Percentiles rank a stretch among this genome's conserved stretches.
Evolutionary conservation across 2,329 filamentous ascomycete genomes (phyloP).

Genomic region (Talaromyces sp.): DNA sequence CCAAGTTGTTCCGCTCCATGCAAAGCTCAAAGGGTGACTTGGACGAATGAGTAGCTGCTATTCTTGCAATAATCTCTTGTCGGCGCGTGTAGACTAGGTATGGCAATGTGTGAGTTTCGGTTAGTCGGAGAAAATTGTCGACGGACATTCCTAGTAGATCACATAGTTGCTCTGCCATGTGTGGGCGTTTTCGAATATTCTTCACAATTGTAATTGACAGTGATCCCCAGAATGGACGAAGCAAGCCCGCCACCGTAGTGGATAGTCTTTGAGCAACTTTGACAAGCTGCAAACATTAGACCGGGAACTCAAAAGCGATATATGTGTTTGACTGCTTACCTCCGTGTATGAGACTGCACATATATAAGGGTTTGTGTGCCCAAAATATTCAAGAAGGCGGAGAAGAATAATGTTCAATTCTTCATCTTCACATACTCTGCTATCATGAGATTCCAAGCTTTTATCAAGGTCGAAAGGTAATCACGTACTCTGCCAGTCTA

Average conservation of each 20-base stretch:
- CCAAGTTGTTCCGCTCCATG: conserved; percentile 53
- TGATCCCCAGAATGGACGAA: conserved; percentile 83
- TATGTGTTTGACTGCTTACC: conserved; percentile 36
- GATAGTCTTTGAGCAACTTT: conserved; percentile 62
- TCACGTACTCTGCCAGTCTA: conserved; percentile 63
- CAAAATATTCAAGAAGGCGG: conserved; percentile 78
- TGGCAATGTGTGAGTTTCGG: conserved; percentile 77
- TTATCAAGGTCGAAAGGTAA: not conserved
- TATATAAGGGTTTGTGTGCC: conserved; percentile 72
- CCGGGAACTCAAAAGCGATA: not conserved
- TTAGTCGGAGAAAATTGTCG: conserved; percentile 64
- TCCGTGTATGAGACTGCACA: conserved; percentile 80
- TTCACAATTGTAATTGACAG: conserved; percentile 77
- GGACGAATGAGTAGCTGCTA: conserved; percentile 62
- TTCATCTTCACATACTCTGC: conserved; percentile 64
- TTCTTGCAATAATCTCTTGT: conserved; percentile 70
- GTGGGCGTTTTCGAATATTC: conserved; percentile 73
- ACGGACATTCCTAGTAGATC: conserved; percentile 74
- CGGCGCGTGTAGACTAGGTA: conserved; percentile 76
- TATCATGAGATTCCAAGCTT: conserved; percentile 7
- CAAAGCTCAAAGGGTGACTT: conserved; percentile 56
- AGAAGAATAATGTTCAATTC: conserved; percentile 83
- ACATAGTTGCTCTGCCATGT: conserved; percentile 72
- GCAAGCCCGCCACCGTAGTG: conserved; percentile 60
- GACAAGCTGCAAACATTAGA: conserved; percentile 47